phyloP scores from a whole-genome alignment of 2,329 filamentous ascomycete genomes.

The Cucurbitaria berberidis region DNA sequence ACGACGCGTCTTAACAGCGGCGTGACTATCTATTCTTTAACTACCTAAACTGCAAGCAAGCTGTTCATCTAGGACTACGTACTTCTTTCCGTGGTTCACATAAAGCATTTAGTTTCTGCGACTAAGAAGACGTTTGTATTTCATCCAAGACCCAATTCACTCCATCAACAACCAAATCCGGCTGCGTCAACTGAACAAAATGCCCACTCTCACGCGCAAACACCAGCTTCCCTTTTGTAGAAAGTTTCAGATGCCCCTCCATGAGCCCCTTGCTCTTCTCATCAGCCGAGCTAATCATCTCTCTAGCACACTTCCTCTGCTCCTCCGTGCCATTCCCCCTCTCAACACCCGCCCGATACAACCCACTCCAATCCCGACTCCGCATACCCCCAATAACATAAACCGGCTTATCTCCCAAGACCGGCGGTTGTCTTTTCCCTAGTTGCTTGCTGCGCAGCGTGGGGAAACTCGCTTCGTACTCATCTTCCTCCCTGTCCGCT shows the following conservation, averaged over 20 bases:
- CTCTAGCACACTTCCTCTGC: conserved; percentile 33
- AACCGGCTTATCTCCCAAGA: conserved; percentile 23
- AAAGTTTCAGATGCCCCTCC: conserved; percentile 36
- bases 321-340: conserved; percentile 45
- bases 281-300: conserved; percentile 35
- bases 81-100: no score
- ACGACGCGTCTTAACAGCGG: no score
- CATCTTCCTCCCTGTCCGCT: conserved; percentile 16
- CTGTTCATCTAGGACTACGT: no score
- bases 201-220: conserved; percentile 46
- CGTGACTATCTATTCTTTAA: no score
- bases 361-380: conserved; percentile 28
- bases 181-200: conserved; percentile 45
- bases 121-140: conserved; percentile 11
- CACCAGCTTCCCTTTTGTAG: conserved; percentile 15
- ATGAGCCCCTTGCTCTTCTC: conserved; percentile 37
- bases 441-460: conserved; percentile 38
- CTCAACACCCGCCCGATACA: conserved; percentile 42
- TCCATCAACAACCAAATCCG: conserved; percentile 44
- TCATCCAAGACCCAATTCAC: conserved; percentile 42
- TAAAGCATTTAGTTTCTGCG: no score
- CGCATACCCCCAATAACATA: conserved; percentile 32
- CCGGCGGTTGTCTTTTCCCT: conserved; percentile 17
- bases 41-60: no score
- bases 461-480: conserved; percentile 31